phyloP scores from a whole-genome alignment of 805 yeast species.

The Cephaloascus fragrans region DNA sequence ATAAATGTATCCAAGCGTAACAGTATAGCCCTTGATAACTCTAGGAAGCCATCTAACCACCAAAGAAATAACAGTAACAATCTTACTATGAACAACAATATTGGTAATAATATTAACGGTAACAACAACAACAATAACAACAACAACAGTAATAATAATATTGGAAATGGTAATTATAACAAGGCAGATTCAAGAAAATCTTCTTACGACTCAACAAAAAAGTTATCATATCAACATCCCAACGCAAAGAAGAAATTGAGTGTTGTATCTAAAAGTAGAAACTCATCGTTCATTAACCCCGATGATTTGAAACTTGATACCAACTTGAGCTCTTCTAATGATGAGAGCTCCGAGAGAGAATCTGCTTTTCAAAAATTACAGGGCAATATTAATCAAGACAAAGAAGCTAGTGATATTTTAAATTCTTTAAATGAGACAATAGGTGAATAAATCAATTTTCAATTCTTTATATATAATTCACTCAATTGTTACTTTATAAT shows the following conservation, averaged over 20 bases:
- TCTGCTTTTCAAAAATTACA: background rate
- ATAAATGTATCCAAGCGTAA: background rate
- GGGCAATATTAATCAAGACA: background rate
- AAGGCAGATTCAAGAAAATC: background rate
- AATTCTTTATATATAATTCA: too few relatives aligned
- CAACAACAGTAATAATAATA: background rate
- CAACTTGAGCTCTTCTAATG: background rate
- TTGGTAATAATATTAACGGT: background rate
- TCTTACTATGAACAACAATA: constrained; percentile 2
- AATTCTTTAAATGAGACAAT: background rate
- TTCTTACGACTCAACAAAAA: background rate
- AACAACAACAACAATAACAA: constrained; percentile 3
- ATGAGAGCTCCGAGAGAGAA: background rate
- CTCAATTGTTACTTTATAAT: too few relatives aligned
- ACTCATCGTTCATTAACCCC: background rate
- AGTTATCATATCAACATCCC: constrained; percentile 2
- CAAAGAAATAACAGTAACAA: constrained; percentile 2
- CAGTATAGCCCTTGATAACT: background rate
- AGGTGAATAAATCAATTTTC: background rate
- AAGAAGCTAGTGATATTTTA: background rate
- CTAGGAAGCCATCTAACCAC: background rate
- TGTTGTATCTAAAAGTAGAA: background rate
- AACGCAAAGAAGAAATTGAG: constrained; percentile 1
- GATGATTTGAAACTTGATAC: background rate
- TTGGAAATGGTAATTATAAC: constrained; percentile 2